Evolutionary conservation across 768 basidiomycete species (phyloP).

Genomic region (Tylopilus cervinicoccineus): DNA sequence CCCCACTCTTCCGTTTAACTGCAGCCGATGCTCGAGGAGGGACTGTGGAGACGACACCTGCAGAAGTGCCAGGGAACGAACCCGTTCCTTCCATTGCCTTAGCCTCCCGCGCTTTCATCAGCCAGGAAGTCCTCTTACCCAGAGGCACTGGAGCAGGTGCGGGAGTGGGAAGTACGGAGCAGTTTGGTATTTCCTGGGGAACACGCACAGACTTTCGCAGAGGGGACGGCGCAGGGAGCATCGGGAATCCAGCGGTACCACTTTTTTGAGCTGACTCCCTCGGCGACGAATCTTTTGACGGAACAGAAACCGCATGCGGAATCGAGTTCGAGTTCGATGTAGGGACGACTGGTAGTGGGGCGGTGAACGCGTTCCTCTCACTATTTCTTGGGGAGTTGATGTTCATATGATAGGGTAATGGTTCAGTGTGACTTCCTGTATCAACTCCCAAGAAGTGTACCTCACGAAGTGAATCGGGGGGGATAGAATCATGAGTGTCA

Average conservation of each 20-base stretch:
- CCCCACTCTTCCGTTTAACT: constrained; percentile 67
- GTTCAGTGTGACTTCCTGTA: constrained; percentile 16
- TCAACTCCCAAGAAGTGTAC: not conserved
- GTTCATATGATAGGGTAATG: constrained; percentile 11
- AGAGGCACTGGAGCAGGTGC: constrained; percentile 36
- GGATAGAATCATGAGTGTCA: constrained; percentile 37
- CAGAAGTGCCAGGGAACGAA: constrained; percentile 24
- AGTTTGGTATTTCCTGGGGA: constrained; percentile 41
- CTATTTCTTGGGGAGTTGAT: constrained; percentile 2
- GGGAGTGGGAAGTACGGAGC: constrained; percentile 32
- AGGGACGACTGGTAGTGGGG: constrained; percentile 18
- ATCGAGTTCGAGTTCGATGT: constrained; percentile 5
- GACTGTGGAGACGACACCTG: not conserved
- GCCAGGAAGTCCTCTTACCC: constrained; percentile 76
- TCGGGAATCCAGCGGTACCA: constrained; percentile 47
- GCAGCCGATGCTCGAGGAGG: constrained; percentile 22
- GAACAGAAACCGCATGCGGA: constrained; percentile 28
- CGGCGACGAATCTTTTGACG: constrained; percentile 33
- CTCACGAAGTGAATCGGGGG: constrained; percentile 34
- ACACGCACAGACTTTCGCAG: constrained; percentile 63
- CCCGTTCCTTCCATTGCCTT: constrained; percentile 56
- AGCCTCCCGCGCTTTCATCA: constrained; percentile 71
- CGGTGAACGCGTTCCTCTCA: constrained; percentile 22
- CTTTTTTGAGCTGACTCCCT: constrained; percentile 34
- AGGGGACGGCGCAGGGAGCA: constrained; percentile 65